A percentile compares a stretch with the other conserved stretches of the same genome.
Conservation (phyloP, 148 eudicot species). For the Heliosperma pusillum region DNA sequence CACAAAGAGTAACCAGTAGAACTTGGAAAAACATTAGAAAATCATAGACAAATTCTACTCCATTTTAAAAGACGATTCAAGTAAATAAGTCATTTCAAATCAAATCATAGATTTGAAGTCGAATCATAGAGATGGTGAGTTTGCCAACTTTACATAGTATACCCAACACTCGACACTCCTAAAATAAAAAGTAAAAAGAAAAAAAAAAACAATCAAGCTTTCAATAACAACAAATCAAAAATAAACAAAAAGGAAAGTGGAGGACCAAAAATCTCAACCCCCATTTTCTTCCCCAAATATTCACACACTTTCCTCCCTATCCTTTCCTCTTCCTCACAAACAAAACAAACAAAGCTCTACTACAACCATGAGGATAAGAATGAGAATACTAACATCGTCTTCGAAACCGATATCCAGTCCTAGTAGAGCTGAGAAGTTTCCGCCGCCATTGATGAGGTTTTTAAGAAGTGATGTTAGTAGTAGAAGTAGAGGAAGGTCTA, state of each 20-base stretch:
- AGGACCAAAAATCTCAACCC: neutral
- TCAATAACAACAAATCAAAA: constrained; percentile 19
- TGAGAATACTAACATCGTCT: constrained; percentile 33
- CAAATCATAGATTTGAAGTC: too few species aligned
- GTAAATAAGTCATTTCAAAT: too few species aligned
- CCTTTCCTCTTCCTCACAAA: neutral
- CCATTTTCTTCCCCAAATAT: constrained; percentile 2
- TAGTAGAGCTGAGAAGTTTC: constrained; percentile 60
- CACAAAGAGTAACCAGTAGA: too few species aligned
- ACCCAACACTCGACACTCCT: neutral
- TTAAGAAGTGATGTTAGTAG: constrained; percentile 48
- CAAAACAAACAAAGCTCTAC: neutral
- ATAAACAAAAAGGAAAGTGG: neutral
- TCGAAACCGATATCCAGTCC: constrained; percentile 77
- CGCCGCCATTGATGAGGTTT: constrained; percentile 79
- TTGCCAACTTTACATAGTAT: neutral
- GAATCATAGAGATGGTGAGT: too few species aligned
- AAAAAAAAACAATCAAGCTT: neutral
- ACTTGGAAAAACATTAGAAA: too few species aligned
- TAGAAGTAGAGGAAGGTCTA: constrained; percentile 49
- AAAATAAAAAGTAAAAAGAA: too few species aligned
- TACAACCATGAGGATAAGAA: constrained; percentile 22
- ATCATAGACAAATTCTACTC: too few species aligned
- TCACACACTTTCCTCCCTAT: neutral
- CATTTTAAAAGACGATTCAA: too few species aligned